Evolutionary conservation across 768 basidiomycete species (phyloP).

Genomic region (Chalciporus chontae): DNA sequence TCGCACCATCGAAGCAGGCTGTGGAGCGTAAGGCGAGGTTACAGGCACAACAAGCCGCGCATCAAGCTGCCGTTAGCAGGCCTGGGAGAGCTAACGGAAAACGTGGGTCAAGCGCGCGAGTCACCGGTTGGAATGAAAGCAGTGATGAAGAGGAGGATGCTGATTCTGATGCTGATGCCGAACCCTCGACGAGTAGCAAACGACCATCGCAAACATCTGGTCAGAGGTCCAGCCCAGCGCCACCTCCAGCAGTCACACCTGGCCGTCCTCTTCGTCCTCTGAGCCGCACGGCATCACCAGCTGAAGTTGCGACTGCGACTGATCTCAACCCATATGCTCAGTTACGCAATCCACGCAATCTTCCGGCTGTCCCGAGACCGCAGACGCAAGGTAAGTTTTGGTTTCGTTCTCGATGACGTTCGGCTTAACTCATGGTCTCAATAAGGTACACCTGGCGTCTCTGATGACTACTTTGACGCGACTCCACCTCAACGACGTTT

Average conservation of each 20-base stretch:
- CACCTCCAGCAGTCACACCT: conserved; percentile 15
- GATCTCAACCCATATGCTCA: conserved; percentile 42
- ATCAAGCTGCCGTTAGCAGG: conserved; percentile 70
- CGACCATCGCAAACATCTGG: conserved; percentile 25
- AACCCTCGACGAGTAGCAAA: conserved; percentile 36
- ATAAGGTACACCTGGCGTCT: conserved; percentile 33
- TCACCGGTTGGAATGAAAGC: conserved; percentile 57
- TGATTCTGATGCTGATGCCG: conserved; percentile 65
- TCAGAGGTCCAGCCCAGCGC: conserved; percentile 19
- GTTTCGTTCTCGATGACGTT: not conserved
- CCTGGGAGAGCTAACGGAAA: conserved; percentile 58
- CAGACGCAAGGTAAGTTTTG: conserved; percentile 40
- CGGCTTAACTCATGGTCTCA: conserved; percentile 4
- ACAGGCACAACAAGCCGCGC: conserved; percentile 80
- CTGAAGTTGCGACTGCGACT: conserved; percentile 27
- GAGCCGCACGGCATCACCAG: conserved; percentile 30
- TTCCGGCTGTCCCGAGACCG: conserved; percentile 61
- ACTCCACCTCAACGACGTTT: conserved; percentile 43
- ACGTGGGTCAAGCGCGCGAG: conserved; percentile 39
- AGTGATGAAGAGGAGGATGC: conserved; percentile 79
- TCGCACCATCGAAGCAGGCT: conserved; percentile 81
- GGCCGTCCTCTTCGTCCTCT: conserved; percentile 29
- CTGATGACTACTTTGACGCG: conserved; percentile 41
- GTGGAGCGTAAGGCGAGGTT: conserved; percentile 80
- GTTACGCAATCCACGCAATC: conserved; percentile 54